phyloP scores from a whole-genome alignment of 1,139 yeast genomes.

The Blastobotrys aristatus region DNA sequence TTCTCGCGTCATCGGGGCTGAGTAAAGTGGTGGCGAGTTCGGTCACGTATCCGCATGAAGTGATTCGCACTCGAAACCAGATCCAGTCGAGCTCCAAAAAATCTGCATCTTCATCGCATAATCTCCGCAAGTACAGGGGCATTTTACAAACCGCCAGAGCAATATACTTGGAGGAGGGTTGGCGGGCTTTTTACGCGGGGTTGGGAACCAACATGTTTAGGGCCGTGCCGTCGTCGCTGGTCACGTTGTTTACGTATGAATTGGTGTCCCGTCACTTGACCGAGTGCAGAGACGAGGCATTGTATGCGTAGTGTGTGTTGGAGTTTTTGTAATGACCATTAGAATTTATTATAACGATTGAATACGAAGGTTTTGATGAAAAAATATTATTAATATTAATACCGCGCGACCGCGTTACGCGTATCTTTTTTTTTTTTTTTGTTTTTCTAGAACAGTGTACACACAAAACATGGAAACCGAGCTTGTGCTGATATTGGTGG shows the following conservation, averaged over 20 bases:
- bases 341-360: not conserved
- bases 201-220: slow-evolving; percentile 78
- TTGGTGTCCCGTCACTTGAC: slow-evolving; percentile 60
- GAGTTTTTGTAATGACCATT: not conserved
- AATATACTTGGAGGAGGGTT: slow-evolving; percentile 67
- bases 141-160: slow-evolving; percentile 44
- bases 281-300: slow-evolving; percentile 12
- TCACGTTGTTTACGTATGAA: slow-evolving; percentile 91
- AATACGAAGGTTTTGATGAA: not conserved
- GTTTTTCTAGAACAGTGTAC: too few relatives aligned
- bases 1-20: slow-evolving; percentile 68
- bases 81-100: slow-evolving; percentile 32
- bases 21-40: slow-evolving; percentile 89
- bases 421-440: too few relatives aligned
- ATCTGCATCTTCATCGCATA: not conserved
- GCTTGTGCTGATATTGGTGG: too few relatives aligned
- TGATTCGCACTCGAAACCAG: slow-evolving; percentile 87
- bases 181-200: slow-evolving; percentile 84
- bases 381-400: too few relatives aligned
- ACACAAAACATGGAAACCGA: too few relatives aligned
- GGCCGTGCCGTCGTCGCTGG: slow-evolving; percentile 93
- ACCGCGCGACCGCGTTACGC: too few relatives aligned
- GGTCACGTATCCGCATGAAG: slow-evolving; percentile 94
- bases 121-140: slow-evolving; percentile 32
- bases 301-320: not conserved